Evolutionary conservation across 768 basidiomycete species (phyloP).

Genomic region (Collybia sp.): DNA sequence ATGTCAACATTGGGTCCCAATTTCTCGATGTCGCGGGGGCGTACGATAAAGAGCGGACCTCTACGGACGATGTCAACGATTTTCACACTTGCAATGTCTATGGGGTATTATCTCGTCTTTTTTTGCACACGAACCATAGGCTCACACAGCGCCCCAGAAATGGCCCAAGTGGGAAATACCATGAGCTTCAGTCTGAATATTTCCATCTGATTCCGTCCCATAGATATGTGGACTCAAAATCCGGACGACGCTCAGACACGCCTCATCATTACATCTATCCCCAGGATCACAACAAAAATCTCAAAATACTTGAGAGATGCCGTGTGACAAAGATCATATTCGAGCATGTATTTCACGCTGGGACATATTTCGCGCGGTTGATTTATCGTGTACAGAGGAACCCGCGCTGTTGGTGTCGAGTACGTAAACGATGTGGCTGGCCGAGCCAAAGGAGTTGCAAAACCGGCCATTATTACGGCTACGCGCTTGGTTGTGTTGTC

Average conservation of each 20-base stretch:
- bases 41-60: conserved; percentile 31
- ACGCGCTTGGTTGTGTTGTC: conserved; percentile 45
- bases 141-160: conserved; percentile 25
- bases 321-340: conserved; percentile 45
- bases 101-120: conserved; percentile 27
- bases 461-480: conserved; percentile 24
- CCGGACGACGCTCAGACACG: conserved; percentile 52
- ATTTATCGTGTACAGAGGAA: conserved; percentile 20
- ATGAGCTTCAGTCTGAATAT: neutral
- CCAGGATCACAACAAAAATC: conserved; percentile 36
- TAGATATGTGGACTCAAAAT: conserved; percentile 50
- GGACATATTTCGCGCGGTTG: neutral
- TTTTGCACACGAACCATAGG: neutral
- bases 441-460: conserved; percentile 15
- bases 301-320: conserved; percentile 33
- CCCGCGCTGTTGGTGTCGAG: conserved; percentile 47
- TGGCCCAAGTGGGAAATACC: conserved; percentile 45
- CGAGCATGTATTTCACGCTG: conserved; percentile 27
- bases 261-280: conserved; percentile 51
- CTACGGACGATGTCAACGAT: conserved; percentile 42
- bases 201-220: neutral
- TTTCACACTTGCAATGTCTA: conserved; percentile 41
- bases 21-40: conserved; percentile 28
- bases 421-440: conserved; percentile 33
- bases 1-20: conserved; percentile 28